A percentile compares a stretch with the other conserved stretches of the same genome.
phyloP scores from a whole-genome alignment of 768 basidiomycete species.

The Podaxis mareebaensis region DNA sequence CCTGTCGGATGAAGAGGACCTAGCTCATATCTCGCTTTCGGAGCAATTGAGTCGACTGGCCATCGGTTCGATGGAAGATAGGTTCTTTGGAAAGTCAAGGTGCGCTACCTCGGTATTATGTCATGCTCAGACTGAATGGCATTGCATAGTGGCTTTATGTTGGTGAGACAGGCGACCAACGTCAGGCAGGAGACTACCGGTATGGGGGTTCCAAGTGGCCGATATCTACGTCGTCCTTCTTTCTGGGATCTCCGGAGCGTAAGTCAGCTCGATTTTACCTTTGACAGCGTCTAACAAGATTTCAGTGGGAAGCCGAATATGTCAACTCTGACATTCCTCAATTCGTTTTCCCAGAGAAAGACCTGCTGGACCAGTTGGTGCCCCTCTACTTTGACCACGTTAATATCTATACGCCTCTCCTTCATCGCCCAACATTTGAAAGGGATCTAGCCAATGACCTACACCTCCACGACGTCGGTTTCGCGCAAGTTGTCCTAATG shows the following conservation, averaged over 20 bases:
- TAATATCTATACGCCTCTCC: conserved; percentile 55
- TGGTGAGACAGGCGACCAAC: conserved; percentile 41
- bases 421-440: conserved; percentile 71
- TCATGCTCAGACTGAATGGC: not conserved
- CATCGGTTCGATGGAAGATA: conserved; percentile 30
- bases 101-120: conserved; percentile 12
- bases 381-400: conserved; percentile 56
- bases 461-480: conserved; percentile 50
- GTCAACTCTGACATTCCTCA: conserved; percentile 24
- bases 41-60: conserved; percentile 33
- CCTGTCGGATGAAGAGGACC: conserved; percentile 30
- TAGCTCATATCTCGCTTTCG: conserved; percentile 32
- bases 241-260: conserved; percentile 34
- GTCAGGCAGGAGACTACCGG: conserved; percentile 42
- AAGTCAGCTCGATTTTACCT: conserved; percentile 6
- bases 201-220: conserved; percentile 13
- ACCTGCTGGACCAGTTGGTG: conserved; percentile 51
- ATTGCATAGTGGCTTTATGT: conserved; percentile 39
- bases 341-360: conserved; percentile 47
- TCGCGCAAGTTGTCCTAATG: conserved; percentile 58
- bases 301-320: conserved; percentile 39
- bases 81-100: conserved; percentile 45
- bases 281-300: conserved; percentile 7
- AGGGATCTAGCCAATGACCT: conserved; percentile 43
- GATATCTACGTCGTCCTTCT: conserved; percentile 24